Base-by-base conservation (phyloP, 2,329 filamentous ascomycete genomes). In the Xylariaceae sp. region DNA sequence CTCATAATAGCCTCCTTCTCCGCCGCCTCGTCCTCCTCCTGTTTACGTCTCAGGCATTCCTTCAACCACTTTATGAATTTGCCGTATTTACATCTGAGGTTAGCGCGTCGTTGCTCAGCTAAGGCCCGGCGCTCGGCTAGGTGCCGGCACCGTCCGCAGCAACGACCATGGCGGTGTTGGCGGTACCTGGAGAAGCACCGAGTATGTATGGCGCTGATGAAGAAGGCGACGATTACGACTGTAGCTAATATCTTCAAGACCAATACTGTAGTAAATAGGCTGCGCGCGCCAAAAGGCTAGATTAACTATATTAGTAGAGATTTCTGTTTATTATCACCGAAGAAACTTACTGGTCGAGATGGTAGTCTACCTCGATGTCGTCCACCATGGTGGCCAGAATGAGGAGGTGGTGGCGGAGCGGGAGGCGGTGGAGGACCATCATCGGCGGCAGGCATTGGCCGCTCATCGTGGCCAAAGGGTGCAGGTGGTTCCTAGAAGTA, bases 1-100 rank as follows among this genome's bases (percentile, higher is more conserved):
- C 64, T 57, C 54, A 72, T 57, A 41, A 74, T 69, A 9, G 68
- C 68, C 40, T 73, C 68, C 65, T 77, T 76, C 62, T 77, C 75
- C n/a, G n/a, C n/a, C n/a, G n/a, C n/a, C 52, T 73, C 71, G 19
- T 70, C 69, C 19, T 66, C 64, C 45, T 59, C 40, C 18, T 63
- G 52, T 45, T 68, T 58, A 42, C 54, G 54, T 16, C 56, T 47
- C 23, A 67, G 40, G 20, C 54, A 44, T n/a, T 64, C 59, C 10
- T 52, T 63, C 1, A 70, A 59, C 52, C 71, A 68, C 42, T 65
- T 59, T 40, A 76, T 59, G 19, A 78, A 52, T 26, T 69, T 64
- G 2, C 65, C 52, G 56, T 74, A 66, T 29, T 71, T 69, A 20
- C 64, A 42, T 1, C 53, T 52, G 23, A 60, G 50, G n/a, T 58